Evolutionary conservation across 192 early-diverging fungal genomes (phyloP).

Genomic region (Gorgonomyces haynaldii): DNA sequence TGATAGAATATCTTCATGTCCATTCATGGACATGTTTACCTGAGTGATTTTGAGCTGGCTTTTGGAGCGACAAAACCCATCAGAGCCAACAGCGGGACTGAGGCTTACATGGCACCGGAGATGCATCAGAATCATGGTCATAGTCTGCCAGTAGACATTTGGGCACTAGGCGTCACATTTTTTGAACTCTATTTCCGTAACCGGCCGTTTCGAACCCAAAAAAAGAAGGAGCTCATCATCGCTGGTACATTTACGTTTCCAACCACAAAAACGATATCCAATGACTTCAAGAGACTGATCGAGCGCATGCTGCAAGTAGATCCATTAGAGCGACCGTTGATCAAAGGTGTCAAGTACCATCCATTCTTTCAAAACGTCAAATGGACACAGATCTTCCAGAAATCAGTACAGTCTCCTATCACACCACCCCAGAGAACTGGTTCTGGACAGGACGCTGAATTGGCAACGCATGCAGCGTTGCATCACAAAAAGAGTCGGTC

Average conservation of each 20-base stretch:
- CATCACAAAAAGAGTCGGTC: no score
- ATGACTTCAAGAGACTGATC: no score
- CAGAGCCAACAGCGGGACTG: slow-evolving; percentile 89
- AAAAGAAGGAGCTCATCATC: slow-evolving; percentile 21
- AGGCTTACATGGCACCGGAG: slow-evolving; percentile 14
- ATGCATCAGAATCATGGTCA: slow-evolving; percentile 82
- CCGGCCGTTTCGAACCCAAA: slow-evolving; percentile 20
- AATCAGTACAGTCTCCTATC: no score
- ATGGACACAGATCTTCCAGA: no score
- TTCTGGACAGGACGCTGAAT: no score
- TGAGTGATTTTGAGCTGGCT: slow-evolving; percentile 76
- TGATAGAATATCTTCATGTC: slow-evolving; percentile 80
- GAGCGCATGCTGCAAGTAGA: no score
- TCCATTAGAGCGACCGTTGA: no score
- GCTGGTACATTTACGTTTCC: slow-evolving; percentile 9
- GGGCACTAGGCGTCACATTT: slow-evolving; percentile 33
- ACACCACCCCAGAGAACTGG: no score
- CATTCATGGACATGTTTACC: slow-evolving; percentile 85
- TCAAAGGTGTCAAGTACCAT: no score
- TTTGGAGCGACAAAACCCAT: no score
- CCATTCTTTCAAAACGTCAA: no score
- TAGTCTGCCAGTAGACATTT: slow-evolving; percentile 71
- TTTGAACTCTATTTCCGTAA: slow-evolving; percentile 77
- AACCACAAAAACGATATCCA: neutral
- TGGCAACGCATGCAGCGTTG: no score